Evolutionary conservation across 495 filamentous ascomycete genomes (phyloP).

Genomic region (Xylaria palmicola): DNA sequence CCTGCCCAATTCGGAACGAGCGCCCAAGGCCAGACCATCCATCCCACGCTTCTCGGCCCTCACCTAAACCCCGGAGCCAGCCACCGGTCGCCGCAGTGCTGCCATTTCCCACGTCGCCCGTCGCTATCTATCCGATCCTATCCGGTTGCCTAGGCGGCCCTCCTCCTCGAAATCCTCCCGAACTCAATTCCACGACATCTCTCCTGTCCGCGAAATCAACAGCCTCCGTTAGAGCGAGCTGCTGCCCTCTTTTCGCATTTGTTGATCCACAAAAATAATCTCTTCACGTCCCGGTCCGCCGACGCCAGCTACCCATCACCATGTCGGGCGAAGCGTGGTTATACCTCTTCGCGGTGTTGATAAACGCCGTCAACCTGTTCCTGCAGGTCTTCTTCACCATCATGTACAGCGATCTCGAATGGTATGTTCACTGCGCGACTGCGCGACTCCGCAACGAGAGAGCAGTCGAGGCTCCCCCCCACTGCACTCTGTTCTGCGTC

Average conservation of each 20-base stretch:
- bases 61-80: no score
- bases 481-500: constrained; percentile 1
- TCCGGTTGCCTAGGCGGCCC: background rate
- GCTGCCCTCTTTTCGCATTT: background rate
- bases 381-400: constrained; percentile 99
- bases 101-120: constrained; percentile 5
- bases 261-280: constrained; percentile 9
- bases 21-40: no score
- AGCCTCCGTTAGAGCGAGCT: background rate
- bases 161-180: background rate
- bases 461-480: constrained; percentile 9
- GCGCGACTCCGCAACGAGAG: background rate
- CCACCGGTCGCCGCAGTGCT: background rate
- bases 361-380: constrained; percentile 99
- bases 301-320: constrained; percentile 40
- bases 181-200: background rate
- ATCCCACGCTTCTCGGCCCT: no score
- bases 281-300: background rate
- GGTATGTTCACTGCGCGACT: no score
- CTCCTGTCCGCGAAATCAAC: background rate
- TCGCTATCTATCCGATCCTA: constrained; percentile 4
- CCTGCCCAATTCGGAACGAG: no score
- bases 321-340: constrained; percentile 99
- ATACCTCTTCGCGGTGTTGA: constrained; percentile 95
- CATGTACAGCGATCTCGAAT: constrained; percentile 99